Evolutionary conservation across 345 rosid species (phyloP), one percentile per base, ranked within the genome.

Genomic region (Gossypium mustelinum): DNA sequence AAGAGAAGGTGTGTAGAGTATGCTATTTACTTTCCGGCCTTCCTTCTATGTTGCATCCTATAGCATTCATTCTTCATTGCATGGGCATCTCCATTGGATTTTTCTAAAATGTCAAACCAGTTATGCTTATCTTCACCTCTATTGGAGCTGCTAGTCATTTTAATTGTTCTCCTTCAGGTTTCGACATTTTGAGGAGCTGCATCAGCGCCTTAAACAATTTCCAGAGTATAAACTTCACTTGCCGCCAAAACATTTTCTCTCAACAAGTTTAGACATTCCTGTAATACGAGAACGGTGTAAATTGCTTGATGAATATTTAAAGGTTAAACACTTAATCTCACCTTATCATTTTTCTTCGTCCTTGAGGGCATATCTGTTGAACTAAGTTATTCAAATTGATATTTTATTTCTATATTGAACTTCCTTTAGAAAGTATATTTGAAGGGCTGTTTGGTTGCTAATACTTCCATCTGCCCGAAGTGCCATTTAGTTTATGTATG

Each of bases 131-230:
- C 17, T 70, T 71, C 51, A 43, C 39, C 34, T 34, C 27, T 50
- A 43, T 44, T 10, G 55, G 55, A 10, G 71, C 75, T 74, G 48
- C 64, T 77, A 45, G 78, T 43, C 34, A 58, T 43, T 71, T 44
- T 68, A 68, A 58, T 65, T 59, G 44, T 18, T 64, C 50, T 45
- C 74, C 41, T 39, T 70, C 79, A 96, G 97, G 86, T 96, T 93
- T 80, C 97, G 97, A 64, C 99, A 96, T 86, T 96, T 96, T 87
- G 99, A 96, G 88, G 99, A 96, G 88, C 82, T 96, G 75, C 99
- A 96, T 83, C 90, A 90, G 73, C 95, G 97, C 67, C 94, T 96
- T 60, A 96, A 92, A 84, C 89, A 86, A 80, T 92, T 91, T 86
- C 86, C 90, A 1, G 98, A 90, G 79, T 96, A 93, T 79, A 88